Evolutionary conservation across 1,139 yeast genomes (phyloP), one percentile per base, ranked within the genome.

Genomic region (Candida albicans): DNA sequence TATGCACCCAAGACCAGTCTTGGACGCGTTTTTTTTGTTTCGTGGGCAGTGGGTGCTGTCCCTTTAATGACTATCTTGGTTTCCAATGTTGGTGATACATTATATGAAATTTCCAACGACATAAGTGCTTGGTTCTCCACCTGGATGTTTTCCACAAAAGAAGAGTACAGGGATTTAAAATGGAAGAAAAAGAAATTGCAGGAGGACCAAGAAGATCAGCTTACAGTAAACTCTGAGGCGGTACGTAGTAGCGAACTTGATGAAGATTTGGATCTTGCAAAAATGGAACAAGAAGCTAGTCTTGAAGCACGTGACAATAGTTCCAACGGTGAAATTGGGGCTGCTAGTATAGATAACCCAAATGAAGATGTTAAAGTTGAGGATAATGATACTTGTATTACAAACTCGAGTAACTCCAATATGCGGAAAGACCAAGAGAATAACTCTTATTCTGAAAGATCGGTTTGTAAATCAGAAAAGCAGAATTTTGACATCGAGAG

Each of bases 1-100:
- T 82, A 68, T 54, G 71, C 81, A 0, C 95, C 96, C 0, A 48
- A 45, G 2, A 62, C 83, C 0, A 65, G 82, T 1, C 81, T 87
- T 7, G 95, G 95, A 0, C 66, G 87, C 37, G 77, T 84, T 0
- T 81, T 88, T 52, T 89, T 88, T 56, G 81, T 87, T 9, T 63
- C 80, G 3, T 89, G 96, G 96, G 85, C 91, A 0, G 61, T 88
- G 18, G 70, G 81, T 6, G 96, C 96, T 0, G 85, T 89, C 12
- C 96, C 96, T 0, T 68, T 88, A 47, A 88, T 89, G 95, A 86
- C 96, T 0, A 83, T 85, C 13, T 69, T 89, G 40, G 81, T 89
- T 31, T 84, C 93, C 1, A 81, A 81, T 44, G 67, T 85, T 37
- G 87, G 91, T 47, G 95, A 86, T 54, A 65, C 79, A 6, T 51